Conservation (phyloP, 1,139 yeast species). For the Pichia sp. region DNA sequence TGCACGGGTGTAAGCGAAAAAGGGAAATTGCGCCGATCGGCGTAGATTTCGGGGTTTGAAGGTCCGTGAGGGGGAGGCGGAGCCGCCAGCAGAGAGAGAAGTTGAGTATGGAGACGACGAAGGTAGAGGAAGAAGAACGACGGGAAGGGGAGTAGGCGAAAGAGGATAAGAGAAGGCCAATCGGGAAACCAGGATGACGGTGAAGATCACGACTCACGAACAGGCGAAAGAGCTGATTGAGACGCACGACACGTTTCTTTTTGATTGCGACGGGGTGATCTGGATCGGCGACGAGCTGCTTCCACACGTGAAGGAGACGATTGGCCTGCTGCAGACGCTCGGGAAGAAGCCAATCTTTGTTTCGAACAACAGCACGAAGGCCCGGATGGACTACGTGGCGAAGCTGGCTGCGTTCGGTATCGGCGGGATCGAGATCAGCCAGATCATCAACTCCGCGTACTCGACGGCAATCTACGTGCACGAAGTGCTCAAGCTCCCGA, state of each 20-base stretch:
- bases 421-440: constrained; percentile 50
- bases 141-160: background rate
- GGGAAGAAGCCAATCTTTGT: constrained; percentile 79
- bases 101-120: background rate
- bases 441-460: constrained; percentile 86
- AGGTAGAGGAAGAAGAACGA: background rate
- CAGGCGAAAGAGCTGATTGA: constrained; percentile 53
- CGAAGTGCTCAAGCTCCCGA: constrained; percentile 63
- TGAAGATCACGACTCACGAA: constrained; percentile 42
- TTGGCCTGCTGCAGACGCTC: constrained; percentile 46
- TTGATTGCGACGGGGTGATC: constrained; percentile 92
- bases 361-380: constrained; percentile 91
- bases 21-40: background rate
- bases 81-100: background rate
- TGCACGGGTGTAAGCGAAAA: background rate
- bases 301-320: constrained; percentile 67
- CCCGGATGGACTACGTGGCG: constrained; percentile 67
- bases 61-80: background rate
- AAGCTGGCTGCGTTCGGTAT: constrained; percentile 79
- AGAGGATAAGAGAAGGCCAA: too few relatives aligned
- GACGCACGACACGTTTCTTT: constrained; percentile 72
- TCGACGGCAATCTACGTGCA: constrained; percentile 85
- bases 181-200: constrained; percentile 21
- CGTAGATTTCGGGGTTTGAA: background rate
- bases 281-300: constrained; percentile 78